A percentile compares a stretch with the other conserved stretches of the same genome.
Evolutionary conservation across 345 rosid species (phyloP).

Genomic region (Brassica rapa): DNA sequence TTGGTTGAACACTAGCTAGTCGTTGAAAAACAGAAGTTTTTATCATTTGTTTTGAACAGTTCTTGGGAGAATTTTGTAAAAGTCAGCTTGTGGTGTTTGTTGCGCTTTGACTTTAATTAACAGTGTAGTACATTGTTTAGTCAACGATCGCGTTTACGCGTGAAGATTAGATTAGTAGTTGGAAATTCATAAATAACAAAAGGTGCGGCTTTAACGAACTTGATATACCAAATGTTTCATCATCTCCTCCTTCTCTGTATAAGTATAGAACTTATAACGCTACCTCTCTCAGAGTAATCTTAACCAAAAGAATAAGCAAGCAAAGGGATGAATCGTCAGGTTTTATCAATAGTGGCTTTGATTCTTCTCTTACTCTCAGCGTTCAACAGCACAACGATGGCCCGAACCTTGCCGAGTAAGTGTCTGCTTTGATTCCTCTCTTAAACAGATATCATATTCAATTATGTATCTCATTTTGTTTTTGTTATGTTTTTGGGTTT

Average conservation of each 20-base stretch:
- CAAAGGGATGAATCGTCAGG: neutral
- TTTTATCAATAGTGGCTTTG: neutral
- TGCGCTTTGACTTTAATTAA: neutral
- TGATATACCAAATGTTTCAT: neutral
- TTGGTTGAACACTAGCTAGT: neutral
- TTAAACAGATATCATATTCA: too few relatives aligned
- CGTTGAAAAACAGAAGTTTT: neutral
- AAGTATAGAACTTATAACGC: neutral
- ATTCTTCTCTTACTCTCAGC: neutral
- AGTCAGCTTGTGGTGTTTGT: neutral
- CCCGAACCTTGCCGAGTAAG: neutral
- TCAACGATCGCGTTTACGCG: neutral
- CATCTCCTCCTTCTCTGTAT: neutral
- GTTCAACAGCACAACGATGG: neutral
- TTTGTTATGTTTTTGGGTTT: too few relatives aligned
- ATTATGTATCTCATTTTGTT: neutral
- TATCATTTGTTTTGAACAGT: neutral
- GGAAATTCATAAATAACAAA: neutral
- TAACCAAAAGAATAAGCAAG: neutral
- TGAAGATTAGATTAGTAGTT: neutral
- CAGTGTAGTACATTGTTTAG: neutral
- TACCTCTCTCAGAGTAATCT: neutral
- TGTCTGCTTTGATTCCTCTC: neutral
- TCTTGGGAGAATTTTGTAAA: neutral
- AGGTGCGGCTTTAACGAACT: neutral